Conservation (phyloP, 352 stramenopile genomes). For the Pelagophyceae sp. region DNA sequence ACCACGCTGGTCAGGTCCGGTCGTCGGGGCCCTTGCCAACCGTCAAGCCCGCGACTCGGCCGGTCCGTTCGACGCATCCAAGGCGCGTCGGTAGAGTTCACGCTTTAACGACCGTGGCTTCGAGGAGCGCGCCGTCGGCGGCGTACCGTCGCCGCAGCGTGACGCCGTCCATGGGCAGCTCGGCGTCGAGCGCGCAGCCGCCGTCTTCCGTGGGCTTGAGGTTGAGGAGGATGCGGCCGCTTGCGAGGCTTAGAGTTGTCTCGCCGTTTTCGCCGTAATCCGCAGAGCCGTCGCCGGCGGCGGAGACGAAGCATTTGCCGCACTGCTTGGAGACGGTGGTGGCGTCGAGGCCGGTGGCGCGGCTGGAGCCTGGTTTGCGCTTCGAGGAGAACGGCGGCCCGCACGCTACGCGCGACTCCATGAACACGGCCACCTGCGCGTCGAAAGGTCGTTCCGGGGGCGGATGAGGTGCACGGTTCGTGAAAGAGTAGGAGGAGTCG, state of each 20-base stretch:
- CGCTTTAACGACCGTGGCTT: too few species aligned
- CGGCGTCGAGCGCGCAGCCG: background rate
- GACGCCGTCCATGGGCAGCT: background rate
- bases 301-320: background rate
- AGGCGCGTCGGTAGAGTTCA: too few species aligned
- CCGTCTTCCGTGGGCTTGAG: background rate
- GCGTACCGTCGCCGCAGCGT: background rate
- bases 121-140: background rate
- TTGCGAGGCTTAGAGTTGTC: background rate
- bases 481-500: background rate
- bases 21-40: too few species aligned
- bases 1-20: too few species aligned
- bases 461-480: background rate
- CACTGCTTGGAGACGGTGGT: background rate
- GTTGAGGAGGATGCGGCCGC: background rate
- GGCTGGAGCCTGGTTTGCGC: background rate
- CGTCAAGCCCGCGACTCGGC: too few species aligned
- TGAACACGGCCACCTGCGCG: too few species aligned
- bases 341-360: background rate
- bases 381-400: background rate
- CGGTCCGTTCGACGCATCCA: too few species aligned
- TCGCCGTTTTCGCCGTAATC: background rate
- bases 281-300: constrained; percentile 3
- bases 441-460: background rate
- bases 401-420: too few species aligned